Evolutionary conservation across 78 protist genomes (phyloP).

Genomic region (Dictyostelium intermedium): DNA sequence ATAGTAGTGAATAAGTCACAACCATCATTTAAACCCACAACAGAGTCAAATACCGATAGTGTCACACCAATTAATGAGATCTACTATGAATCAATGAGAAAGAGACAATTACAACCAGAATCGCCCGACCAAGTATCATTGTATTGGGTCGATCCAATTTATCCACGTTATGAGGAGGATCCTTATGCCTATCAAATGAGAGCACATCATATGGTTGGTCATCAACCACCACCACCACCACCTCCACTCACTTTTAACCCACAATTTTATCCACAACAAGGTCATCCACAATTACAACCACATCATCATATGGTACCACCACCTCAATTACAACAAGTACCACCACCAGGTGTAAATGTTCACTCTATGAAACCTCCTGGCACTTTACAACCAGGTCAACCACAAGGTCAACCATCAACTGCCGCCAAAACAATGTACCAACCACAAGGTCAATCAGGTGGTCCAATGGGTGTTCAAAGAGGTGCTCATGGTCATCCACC

Average conservation of each 20-base stretch:
- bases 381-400: slow-evolving; percentile 31
- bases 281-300: not conserved
- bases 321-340: not conserved
- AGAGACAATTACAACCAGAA: slow-evolving; percentile 47
- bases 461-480: not conserved
- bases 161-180: not conserved
- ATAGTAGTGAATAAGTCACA: not conserved
- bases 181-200: slow-evolving; percentile 8
- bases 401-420: not conserved
- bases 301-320: not conserved
- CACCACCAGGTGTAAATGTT: not conserved
- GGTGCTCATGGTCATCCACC: not conserved
- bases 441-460: not conserved
- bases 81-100: slow-evolving; percentile 66
- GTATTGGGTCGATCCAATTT: slow-evolving; percentile 22
- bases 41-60: slow-evolving; percentile 35
- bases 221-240: not conserved
- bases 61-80: slow-evolving; percentile 33
- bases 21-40: slow-evolving; percentile 1
- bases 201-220: not conserved
- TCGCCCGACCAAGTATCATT: slow-evolving; percentile 25
- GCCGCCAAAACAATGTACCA: not conserved
- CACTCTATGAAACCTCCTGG: not conserved
- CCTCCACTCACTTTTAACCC: not conserved
- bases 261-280: not conserved